These are phyloP conservation scores for Aspergillus proliferans DNA, from an alignment of 2,329 filamentous ascomycete species.

Conservation along the genomic window DNA sequence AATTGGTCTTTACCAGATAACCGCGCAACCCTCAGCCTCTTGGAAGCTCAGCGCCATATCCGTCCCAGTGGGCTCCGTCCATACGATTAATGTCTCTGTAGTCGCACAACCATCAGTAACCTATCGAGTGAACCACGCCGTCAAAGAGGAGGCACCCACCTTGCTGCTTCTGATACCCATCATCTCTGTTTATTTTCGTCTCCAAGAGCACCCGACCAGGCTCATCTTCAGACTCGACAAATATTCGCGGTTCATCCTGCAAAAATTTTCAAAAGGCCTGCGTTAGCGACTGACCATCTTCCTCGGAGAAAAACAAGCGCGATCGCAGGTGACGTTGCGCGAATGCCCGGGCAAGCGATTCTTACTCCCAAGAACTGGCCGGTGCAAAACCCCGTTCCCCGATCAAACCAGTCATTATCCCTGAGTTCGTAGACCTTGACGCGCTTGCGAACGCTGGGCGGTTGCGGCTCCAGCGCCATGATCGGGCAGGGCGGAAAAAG, in stretches of 20 bases:
- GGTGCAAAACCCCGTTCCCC: slow-evolving; percentile 91
- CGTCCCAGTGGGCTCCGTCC: slow-evolving; percentile 84
- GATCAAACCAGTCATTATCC: slow-evolving; percentile 98
- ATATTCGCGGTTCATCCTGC: slow-evolving; percentile 76
- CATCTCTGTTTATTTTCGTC: slow-evolving; percentile 84
- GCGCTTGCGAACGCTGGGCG: slow-evolving; percentile 51
- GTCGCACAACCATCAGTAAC: slow-evolving; percentile 19
- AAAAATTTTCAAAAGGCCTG: background rate
- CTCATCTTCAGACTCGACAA: slow-evolving; percentile 90
- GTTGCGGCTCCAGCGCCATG: slow-evolving; percentile 45
- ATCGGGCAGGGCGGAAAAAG: slow-evolving; percentile 25
- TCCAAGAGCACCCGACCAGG: slow-evolving; percentile 77
- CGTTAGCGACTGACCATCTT: background rate
- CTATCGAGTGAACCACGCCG: background rate
- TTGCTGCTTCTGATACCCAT: slow-evolving; percentile 98
- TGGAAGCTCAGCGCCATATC: slow-evolving; percentile 99
- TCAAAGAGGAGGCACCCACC: slow-evolving; percentile 48
- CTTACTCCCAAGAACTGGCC: slow-evolving; percentile 69
- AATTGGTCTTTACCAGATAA: slow-evolving; percentile 65
- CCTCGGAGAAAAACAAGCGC: slow-evolving; percentile 7
- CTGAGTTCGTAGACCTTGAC: slow-evolving; percentile 99
- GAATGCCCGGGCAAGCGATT: slow-evolving; percentile 9
- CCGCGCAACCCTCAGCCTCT: slow-evolving; percentile 86
- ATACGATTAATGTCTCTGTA: slow-evolving; percentile 91
- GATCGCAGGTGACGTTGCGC: slow-evolving; percentile 12